These are phyloP conservation scores for Chionographis japonica DNA, from an alignment of 106 monocot species.

Conservation along the genomic window DNA sequence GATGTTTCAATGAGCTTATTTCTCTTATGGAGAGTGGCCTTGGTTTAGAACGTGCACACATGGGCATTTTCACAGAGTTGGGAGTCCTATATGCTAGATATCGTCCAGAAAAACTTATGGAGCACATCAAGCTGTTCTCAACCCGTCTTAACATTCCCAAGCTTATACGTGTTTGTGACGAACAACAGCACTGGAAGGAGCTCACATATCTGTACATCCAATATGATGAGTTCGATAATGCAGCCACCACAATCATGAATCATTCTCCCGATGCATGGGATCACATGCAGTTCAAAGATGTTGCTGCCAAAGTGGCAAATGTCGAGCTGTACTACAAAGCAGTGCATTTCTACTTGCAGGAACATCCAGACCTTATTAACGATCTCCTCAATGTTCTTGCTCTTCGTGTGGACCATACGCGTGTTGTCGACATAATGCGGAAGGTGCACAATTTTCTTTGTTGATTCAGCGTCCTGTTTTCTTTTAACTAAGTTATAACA, in stretches of 20 bases:
- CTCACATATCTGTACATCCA: constrained; percentile 95
- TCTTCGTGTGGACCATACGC: constrained; percentile 90
- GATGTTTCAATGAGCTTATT: constrained; percentile 93
- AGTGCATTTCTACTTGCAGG: constrained; percentile 94
- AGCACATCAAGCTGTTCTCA: constrained; percentile 93
- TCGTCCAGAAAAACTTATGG: constrained; percentile 95
- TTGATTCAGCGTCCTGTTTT: background rate
- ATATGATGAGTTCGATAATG: constrained; percentile 98
- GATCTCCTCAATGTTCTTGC: constrained; percentile 92
- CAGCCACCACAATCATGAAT: constrained; percentile 96
- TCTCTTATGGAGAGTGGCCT: constrained; percentile 99
- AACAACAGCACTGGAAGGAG: constrained; percentile 98
- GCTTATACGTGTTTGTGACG: constrained; percentile 89
- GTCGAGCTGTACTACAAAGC: constrained; percentile 99
- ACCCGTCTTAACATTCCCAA: constrained; percentile 95
- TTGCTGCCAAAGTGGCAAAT: constrained; percentile 89
- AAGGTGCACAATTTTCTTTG: constrained; percentile 42
- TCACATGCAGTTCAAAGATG: constrained; percentile 99
- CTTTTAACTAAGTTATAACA: background rate
- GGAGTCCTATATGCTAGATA: constrained; percentile 96
- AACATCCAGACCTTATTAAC: constrained; percentile 95
- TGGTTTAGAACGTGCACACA: constrained; percentile 91
- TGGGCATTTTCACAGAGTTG: constrained; percentile 98
- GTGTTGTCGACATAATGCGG: constrained; percentile 93
- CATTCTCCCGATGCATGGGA: constrained; percentile 99